Conservation (phyloP, 1,284 basidiomycete species). For the Leccinum huronense region DNA sequence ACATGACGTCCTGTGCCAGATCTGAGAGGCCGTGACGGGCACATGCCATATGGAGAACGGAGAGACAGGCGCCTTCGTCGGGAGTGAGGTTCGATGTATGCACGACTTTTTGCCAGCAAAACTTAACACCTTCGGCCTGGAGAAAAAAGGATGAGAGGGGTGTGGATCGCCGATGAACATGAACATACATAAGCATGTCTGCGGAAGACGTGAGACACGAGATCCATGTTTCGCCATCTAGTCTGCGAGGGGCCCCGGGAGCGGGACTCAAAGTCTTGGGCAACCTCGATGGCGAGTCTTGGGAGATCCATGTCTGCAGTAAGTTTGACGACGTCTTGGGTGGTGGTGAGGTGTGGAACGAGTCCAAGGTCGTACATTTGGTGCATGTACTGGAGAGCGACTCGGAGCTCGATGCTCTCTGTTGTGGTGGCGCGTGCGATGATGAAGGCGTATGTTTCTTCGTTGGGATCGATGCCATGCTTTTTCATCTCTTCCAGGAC, state of each 20-base stretch:
- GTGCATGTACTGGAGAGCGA: conserved; percentile 52
- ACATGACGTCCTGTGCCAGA: conserved; percentile 66
- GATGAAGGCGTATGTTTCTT: conserved; percentile 52
- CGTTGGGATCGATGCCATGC: conserved; percentile 47
- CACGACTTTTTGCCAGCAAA: conserved; percentile 64
- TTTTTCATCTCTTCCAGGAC: conserved; percentile 49
- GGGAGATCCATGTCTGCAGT: conserved; percentile 51
- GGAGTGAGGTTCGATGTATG: conserved; percentile 53
- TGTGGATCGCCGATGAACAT: neutral
- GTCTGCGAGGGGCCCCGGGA: conserved; percentile 43
- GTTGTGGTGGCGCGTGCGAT: conserved; percentile 47
- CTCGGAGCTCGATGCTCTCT: conserved; percentile 55
- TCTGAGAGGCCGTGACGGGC: conserved; percentile 67
- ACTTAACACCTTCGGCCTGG: conserved; percentile 64
- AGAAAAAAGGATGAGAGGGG: conserved; percentile 10
- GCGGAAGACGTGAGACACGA: conserved; percentile 58
- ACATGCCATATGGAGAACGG: conserved; percentile 64
- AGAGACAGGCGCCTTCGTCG: conserved; percentile 71
- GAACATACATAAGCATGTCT: conserved; percentile 59
- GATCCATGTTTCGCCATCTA: conserved; percentile 58
- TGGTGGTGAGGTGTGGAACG: conserved; percentile 48
- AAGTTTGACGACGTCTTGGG: conserved; percentile 48
- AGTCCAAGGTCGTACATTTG: conserved; percentile 49
- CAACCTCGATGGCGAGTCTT: conserved; percentile 68
- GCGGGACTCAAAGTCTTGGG: conserved; percentile 53